Percentiles rank a stretch among this genome's conserved stretches.
phyloP scores from a whole-genome alignment of 495 filamentous ascomycete genomes.

The Poronia punctata region DNA sequence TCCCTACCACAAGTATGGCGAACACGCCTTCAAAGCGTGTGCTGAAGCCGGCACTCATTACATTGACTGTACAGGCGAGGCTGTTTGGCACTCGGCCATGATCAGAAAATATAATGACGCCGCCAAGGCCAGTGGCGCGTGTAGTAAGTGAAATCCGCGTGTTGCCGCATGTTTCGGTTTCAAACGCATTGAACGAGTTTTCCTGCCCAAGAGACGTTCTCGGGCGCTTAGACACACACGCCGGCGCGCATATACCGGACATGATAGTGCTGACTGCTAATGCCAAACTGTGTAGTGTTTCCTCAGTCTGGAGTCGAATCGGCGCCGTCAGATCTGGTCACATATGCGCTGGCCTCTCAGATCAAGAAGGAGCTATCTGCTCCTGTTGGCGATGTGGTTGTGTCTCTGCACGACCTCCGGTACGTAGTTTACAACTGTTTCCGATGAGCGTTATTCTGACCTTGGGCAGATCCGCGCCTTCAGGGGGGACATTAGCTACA shows the following conservation, averaged over 20 bases:
- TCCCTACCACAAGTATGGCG: constrained; percentile 73
- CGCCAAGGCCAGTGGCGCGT: constrained; percentile 68
- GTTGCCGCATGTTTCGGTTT: no score
- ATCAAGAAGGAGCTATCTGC: constrained; percentile 53
- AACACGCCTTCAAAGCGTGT: constrained; percentile 80
- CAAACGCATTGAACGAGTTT: no score
- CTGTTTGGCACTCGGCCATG: constrained; percentile 71
- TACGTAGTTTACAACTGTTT: constrained; percentile 20
- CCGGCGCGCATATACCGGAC: no score
- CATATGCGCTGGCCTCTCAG: constrained; percentile 59
- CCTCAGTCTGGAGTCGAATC: constrained; percentile 82
- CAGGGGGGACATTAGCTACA: constrained; percentile 68
- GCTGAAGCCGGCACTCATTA: constrained; percentile 85
- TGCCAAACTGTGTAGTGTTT: constrained; percentile 44
- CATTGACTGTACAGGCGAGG: constrained; percentile 83
- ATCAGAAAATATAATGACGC: constrained; percentile 70
- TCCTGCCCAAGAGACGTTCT: no score
- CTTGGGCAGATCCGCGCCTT: constrained; percentile 43
- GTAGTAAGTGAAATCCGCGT: constrained; percentile 44
- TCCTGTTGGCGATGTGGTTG: constrained; percentile 51
- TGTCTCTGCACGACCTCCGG: constrained; percentile 58
- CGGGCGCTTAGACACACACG: no score
- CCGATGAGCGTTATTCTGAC: neutral
- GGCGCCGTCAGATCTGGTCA: constrained; percentile 71
- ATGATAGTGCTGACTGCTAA: neutral